Evolutionary conservation across 2,329 filamentous ascomycete species (phyloP), one percentile per base, ranked within the genome.

Genomic region (Emmonsiellopsis sp.): DNA sequence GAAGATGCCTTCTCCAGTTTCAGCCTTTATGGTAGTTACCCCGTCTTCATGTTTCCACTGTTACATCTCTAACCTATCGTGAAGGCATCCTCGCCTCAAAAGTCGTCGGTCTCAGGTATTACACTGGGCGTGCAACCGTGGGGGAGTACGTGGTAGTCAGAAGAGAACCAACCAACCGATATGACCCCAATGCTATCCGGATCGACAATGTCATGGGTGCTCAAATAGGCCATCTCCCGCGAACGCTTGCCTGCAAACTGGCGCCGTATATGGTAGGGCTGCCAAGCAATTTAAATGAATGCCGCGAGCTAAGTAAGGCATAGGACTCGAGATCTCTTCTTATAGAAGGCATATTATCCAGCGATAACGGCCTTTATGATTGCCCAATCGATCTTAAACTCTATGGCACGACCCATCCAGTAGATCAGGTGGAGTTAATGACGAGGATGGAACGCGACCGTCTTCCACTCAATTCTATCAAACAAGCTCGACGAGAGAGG

Each of bases 211-310:
- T 91, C 11, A 79, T 86, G 63, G 79, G 82, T 13, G 66, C 69
- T 6, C 88, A 94, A 62, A 87, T 95, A 60, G 89, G 89, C 0
- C 88, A 95, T 68, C 74, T 95, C 42, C 85, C 87, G 6, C 76
- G 81, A 10, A 74, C 70, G 1, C 63, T 88, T 21, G 88, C 84
- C 0, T 71, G 75, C n/a, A 92, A 87, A 67, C 71, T 95, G 51
- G 83, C 87, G 0, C 80, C 78, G 2, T 89, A 88, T 63, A 76
- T 94, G 64, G 84, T 85, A 67, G 62, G 74, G 62, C 11, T 34
- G 33, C 8, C 2, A 1, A 7, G n/a, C 39, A 9, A 37, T 37
- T 31, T 8, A 34, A 37, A 27, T 7, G 10, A 27, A 10, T 6
- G 40, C 17, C 7, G 27, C 45, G 57, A 36, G 47, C 52, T 49